Evolutionary conservation across 2,329 filamentous ascomycete species (phyloP).

Genomic region (Thelonectria blattea): DNA sequence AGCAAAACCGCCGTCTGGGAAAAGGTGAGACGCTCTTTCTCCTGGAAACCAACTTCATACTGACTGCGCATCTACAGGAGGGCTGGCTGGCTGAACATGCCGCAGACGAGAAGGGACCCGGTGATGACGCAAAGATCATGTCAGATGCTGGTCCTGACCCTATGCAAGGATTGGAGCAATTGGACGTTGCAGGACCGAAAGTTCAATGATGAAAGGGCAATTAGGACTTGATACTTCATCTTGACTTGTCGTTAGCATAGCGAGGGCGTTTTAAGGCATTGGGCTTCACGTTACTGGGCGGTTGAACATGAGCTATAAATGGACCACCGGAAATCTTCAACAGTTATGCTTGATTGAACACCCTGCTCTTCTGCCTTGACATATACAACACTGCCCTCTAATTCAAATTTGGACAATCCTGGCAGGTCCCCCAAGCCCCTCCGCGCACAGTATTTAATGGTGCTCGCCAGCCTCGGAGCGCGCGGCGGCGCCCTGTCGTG

Average conservation of each 20-base stretch:
- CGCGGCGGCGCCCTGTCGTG: slow-evolving; percentile 65
- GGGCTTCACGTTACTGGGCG: slow-evolving; percentile 31
- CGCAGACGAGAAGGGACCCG: slow-evolving; percentile 68
- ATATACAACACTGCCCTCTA: slow-evolving; percentile 35
- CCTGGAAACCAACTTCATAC: neutral
- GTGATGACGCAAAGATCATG: slow-evolving; percentile 29
- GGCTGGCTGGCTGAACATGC: slow-evolving; percentile 90
- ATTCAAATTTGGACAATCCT: slow-evolving; percentile 30
- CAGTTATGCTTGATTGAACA: slow-evolving; percentile 34
- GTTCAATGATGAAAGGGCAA: slow-evolving; percentile 57
- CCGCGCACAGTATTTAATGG: slow-evolving; percentile 32
- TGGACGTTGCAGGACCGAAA: slow-evolving; percentile 93
- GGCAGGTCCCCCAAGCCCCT: slow-evolving; percentile 19
- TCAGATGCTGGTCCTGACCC: slow-evolving; percentile 74
- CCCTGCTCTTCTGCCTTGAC: slow-evolving; percentile 34
- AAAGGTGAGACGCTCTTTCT: slow-evolving; percentile 68
- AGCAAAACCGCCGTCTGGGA: slow-evolving; percentile 97
- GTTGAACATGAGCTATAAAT: slow-evolving; percentile 33
- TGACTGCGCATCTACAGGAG: slow-evolving; percentile 64
- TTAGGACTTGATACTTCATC: slow-evolving; percentile 25
- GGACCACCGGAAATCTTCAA: slow-evolving; percentile 34
- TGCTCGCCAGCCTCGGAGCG: slow-evolving; percentile 41
- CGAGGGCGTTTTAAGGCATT: slow-evolving; percentile 50
- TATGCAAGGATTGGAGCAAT: slow-evolving; percentile 92
- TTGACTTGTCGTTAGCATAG: slow-evolving; percentile 48